Base-by-base conservation (phyloP, 345 rosid species). In the Turritis glabra region DNA sequence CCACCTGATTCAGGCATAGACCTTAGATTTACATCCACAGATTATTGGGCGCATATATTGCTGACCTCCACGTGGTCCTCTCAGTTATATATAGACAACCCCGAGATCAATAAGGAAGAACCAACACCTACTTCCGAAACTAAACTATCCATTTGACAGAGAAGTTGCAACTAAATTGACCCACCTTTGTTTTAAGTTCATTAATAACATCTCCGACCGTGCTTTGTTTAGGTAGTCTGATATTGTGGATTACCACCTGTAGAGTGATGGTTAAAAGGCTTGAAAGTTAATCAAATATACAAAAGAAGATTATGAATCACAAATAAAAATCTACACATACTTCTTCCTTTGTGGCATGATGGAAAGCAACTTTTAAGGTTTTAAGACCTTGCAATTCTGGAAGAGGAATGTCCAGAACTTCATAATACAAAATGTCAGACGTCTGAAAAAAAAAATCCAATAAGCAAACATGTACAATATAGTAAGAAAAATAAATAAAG, bases 361-460 rank as follows among this genome's bases (percentile, higher is more conserved):
- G 92, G 75, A 90, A 90, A 75, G 91, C 90, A 65, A 95, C 91
- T 86, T 89, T 90, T 53, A 92, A 83, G 68, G 90, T 92, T 76
- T 95, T 95, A 78, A 92, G 72, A 75, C 91, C 86, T 86, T 92
- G 96, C 76, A 95, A 81, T 73, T 95, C 96, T 46, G 99, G 98
- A 51, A 95, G 94, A 67, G 99, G 99, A 75, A 92, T 87, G 82
- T 95, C 99, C 75, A 95, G 81, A 33, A 88, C 91, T 87, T 95
- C 99, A 70, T 89, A 95, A 76, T 95, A 95, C 85, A 95, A 80
- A 69, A 92, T 89, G 83, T 92, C 96, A 64, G 96, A 86, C 12
- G 89, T 83, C 99, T 92, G 93, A 51, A 55, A 8, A 33, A 32
- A 57, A 50, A 18, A 21, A 22, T 40, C 60, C 32, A 72, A 32